Evolutionary conservation across 371 early-diverging fungal species (phyloP), one percentile per base, ranked within the genome.

Genomic region (Phascolomyces articulosus): DNA sequence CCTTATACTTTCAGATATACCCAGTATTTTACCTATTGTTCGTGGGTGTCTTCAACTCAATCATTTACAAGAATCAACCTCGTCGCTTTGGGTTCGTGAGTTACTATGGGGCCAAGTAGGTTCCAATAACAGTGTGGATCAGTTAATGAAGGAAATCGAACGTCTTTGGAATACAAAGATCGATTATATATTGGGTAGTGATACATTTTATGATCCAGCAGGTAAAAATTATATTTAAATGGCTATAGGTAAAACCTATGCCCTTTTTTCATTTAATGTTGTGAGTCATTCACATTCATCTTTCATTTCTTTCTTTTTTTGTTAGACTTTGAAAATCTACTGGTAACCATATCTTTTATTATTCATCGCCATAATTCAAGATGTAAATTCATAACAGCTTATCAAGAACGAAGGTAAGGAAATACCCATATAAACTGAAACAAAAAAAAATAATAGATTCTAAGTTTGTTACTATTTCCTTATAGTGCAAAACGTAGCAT

Each of bases 131-230:
- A 71, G 70, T 24, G 69, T 70, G 9, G 72, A 80, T 54, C 28
- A 21, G 16, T 61, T 83, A 21, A 49, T 76, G 1, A 51, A 68
- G 1, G 66, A 71, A 13, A 63, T 85, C 0, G 53, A 71, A 18
- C 20, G 15, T 3, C 16, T 60, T 23, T 67, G 65, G 64, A 54
- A 58, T 0, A 67, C 70, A 4, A 63, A 54, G 3, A 75, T 87
- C 16, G 84, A 87, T 54, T 66, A 76, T 40, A 78, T 87, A 16
- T 58, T 87, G 44, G 87, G 87, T 3, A 85, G 85, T 53, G 87
- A 87, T 57, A 84, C 85, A 0, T 84, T 87, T 61, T 87, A 87
- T 68, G 79, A 87, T 55, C 87, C 87, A 6, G 67, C 70, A 56
- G 81, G 86, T 84, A 74, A 48, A 41, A 31, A 9, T 11, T 16